Conservation (phyloP, 768 basidiomycete genomes). For the Leucosporidium yakuticum region DNA sequence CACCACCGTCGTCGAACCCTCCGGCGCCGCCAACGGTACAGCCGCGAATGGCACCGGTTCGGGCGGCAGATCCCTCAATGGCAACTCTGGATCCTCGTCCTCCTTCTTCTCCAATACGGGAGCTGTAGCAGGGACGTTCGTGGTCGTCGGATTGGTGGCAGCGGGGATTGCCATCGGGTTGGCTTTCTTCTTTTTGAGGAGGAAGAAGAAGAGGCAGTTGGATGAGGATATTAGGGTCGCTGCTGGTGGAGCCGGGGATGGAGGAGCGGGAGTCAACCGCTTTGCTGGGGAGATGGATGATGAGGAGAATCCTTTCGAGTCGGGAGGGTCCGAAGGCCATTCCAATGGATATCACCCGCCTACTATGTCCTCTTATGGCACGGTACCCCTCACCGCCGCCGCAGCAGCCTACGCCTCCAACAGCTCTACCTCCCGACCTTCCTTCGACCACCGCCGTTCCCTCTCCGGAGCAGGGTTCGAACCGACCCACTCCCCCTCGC, state of each 20-base stretch:
- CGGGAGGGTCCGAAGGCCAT: background rate
- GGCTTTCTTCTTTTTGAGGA: constrained; percentile 46
- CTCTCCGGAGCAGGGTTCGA: constrained; percentile 6
- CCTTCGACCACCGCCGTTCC: background rate
- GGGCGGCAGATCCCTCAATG: constrained; percentile 19
- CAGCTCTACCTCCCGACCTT: background rate
- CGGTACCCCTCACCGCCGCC: constrained; percentile 10
- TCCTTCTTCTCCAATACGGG: constrained; percentile 73
- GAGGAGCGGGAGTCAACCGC: constrained; percentile 36
- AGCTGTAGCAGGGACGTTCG: constrained; percentile 68
- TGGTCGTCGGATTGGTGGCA: constrained; percentile 63
- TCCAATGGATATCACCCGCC: constrained; percentile 1
- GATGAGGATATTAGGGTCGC: constrained; percentile 41
- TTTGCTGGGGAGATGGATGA: constrained; percentile 36
- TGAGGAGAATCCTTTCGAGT: background rate
- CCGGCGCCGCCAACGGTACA: background rate
- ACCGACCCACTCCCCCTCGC: constrained; percentile 11
- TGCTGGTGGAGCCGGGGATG: constrained; percentile 37
- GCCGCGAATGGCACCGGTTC: background rate
- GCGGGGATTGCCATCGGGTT: constrained; percentile 50
- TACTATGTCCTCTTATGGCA: constrained; percentile 22
- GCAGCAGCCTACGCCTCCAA: background rate
- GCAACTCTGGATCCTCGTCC: constrained; percentile 1
- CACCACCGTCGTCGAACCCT: constrained; percentile 13
- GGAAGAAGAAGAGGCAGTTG: constrained; percentile 42